These are phyloP conservation scores for Magnaporthiopsis poae DNA, from an alignment of 2,329 filamentous ascomycete species.

Conservation along the genomic window DNA sequence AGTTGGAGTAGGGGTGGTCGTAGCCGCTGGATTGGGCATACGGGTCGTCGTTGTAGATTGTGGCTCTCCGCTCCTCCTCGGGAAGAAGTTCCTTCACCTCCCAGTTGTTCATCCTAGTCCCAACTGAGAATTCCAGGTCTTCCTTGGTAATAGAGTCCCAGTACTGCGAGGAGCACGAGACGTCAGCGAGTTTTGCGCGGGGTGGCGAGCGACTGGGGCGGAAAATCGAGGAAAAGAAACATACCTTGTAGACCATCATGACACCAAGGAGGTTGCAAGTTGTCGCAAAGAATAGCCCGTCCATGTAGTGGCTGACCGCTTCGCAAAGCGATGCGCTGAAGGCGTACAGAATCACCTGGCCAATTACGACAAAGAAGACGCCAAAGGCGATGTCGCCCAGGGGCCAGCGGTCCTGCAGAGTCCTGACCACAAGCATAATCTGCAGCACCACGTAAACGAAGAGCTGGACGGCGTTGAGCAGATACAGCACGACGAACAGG, in stretches of 20 bases:
- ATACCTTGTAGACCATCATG: constrained; percentile 99
- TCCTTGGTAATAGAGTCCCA: constrained; percentile 99
- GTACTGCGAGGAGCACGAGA: constrained; percentile 49
- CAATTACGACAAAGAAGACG: constrained; percentile 79
- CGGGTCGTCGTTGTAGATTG: constrained; percentile 61
- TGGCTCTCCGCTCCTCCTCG: constrained; percentile 67
- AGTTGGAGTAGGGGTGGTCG: constrained; percentile 39
- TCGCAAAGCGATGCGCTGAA: constrained; percentile 80
- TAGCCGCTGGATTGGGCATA: constrained; percentile 47
- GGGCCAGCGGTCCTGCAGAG: constrained; percentile 90
- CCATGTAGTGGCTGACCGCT: constrained; percentile 78
- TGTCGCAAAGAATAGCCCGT: constrained; percentile 88
- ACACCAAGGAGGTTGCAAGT: constrained; percentile 87
- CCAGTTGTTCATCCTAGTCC: constrained; percentile 92
- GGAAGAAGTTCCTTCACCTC: constrained; percentile 86
- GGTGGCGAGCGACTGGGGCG: neutral
- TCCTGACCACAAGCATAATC: constrained; percentile 76
- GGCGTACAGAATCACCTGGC: constrained; percentile 86
- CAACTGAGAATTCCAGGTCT: constrained; percentile 95
- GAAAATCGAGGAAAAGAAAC: constrained; percentile 12
- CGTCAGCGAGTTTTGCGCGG: constrained; percentile 20
- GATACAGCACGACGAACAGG: constrained; percentile 82
- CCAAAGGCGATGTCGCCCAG: constrained; percentile 85
- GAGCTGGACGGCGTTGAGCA: constrained; percentile 80
- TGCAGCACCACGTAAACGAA: constrained; percentile 81